Percentiles rank a stretch among this genome's conserved stretches.
These are phyloP conservation scores for Stagonosporopsis cucurbitacearum DNA, from an alignment of 2,329 filamentous ascomycete species.

Conservation along the genomic window DNA sequence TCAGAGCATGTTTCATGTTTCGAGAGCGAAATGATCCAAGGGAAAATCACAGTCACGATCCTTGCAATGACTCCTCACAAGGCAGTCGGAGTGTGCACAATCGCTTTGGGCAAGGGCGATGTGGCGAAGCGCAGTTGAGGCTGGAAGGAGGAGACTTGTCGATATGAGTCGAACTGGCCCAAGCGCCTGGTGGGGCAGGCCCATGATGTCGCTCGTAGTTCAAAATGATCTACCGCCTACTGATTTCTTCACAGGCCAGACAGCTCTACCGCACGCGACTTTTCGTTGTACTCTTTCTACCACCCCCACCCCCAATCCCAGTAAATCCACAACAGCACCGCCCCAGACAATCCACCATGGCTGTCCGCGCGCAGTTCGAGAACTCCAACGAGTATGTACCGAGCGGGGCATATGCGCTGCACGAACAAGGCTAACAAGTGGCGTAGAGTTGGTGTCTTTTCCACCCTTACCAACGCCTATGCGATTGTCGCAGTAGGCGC, in stretches of 20 bases:
- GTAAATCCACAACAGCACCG: conserved; percentile 4
- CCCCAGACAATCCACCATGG: conserved; percentile 50
- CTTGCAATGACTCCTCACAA: conserved; percentile 8
- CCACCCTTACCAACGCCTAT: conserved; percentile 96
- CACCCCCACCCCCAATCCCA: neutral
- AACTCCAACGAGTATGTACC: conserved; percentile 83
- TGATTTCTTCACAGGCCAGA: conserved; percentile 31
- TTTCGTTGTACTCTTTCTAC: conserved; percentile 1
- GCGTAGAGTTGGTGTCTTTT: conserved; percentile 89
- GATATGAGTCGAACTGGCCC: conserved; percentile 37
- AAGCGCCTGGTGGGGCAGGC: conserved; percentile 28
- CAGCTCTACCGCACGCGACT: conserved; percentile 20
- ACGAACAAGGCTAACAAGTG: conserved; percentile 22
- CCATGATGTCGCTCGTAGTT: conserved; percentile 31
- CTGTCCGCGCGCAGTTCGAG: conserved; percentile 72
- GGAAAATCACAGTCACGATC: neutral
- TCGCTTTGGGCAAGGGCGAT: conserved; percentile 4
- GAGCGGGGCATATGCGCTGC: conserved; percentile 3
- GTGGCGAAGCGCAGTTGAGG: conserved; percentile 17
- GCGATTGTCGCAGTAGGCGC: conserved; percentile 92
- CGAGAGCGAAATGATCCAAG: conserved; percentile 3
- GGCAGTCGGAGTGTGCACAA: conserved; percentile 8
- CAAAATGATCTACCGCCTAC: conserved; percentile 34
- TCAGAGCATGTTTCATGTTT: conserved; percentile 19
- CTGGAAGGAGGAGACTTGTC: conserved; percentile 19